Evolutionary conservation across 164 flowering plant species (phyloP).

Genomic region (Platanus orientalis): DNA sequence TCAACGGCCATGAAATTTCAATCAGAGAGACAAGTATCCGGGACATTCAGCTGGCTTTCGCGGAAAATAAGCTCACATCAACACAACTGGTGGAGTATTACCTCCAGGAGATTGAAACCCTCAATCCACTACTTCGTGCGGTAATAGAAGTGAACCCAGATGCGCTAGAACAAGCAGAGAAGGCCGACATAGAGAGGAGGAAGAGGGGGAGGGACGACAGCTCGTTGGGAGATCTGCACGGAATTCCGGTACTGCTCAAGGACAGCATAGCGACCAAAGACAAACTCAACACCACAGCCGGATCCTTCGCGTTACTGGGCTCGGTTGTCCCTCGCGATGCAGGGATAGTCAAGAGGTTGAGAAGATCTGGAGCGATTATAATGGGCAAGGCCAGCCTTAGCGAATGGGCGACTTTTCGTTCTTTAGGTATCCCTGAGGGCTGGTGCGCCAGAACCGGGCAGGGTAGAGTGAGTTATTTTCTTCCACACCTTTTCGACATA

Average conservation of each 20-base stretch:
- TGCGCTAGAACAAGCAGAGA: conserved; percentile 27
- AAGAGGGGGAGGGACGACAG: not conserved
- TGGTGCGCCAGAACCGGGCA: conserved; percentile 17
- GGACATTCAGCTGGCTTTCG: conserved; percentile 44
- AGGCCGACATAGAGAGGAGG: conserved; percentile 28
- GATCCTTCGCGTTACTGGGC: conserved; percentile 47
- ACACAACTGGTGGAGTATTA: conserved; percentile 29
- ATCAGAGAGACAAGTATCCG: conserved; percentile 47
- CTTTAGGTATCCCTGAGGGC: not conserved
- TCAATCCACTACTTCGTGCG: conserved; percentile 31
- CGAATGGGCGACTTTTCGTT: conserved; percentile 14
- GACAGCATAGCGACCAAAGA: conserved; percentile 12
- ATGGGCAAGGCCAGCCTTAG: conserved; percentile 23
- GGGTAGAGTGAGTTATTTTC: conserved; percentile 8
- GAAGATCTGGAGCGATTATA: conserved; percentile 46
- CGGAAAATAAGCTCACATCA: conserved; percentile 24
- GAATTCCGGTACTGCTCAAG: no score
- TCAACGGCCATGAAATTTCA: not conserved
- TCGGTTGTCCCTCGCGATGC: conserved; percentile 47
- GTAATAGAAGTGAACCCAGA: conserved; percentile 48
- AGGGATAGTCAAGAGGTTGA: conserved; percentile 39
- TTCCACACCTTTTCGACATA: not conserved
- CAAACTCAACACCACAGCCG: conserved; percentile 49
- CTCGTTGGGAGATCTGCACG: no score
- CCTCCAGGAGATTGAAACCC: conserved; percentile 22